Conservation (phyloP, 495 filamentous ascomycete genomes). For the Podospora sp. region DNA sequence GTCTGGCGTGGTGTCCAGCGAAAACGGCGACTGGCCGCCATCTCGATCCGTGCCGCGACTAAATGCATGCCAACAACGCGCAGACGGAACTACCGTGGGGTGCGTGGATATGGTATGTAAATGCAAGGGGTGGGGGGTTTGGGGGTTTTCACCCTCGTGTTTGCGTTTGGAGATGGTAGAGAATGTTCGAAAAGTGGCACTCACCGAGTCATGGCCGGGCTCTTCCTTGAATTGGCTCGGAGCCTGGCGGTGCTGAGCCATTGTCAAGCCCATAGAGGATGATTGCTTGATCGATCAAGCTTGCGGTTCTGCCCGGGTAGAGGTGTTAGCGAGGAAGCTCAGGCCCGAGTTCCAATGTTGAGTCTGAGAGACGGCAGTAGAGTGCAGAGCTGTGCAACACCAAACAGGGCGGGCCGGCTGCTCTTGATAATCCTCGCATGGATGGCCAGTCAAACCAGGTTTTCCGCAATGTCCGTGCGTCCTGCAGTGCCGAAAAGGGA, state of each 20-base stretch:
- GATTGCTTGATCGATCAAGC: conserved; percentile 4
- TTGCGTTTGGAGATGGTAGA: conserved; percentile 11
- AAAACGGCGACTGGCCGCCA: background rate
- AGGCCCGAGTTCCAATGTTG: background rate
- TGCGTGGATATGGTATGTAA: background rate
- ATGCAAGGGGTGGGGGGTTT: background rate
- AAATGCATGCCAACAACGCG: conserved; percentile 2
- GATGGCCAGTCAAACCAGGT: conserved; percentile 32
- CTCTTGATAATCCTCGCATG: conserved; percentile 23
- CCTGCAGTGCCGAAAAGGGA: conserved; percentile 14
- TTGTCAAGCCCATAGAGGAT: conserved; percentile 43
- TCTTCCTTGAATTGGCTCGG: conserved; percentile 44
- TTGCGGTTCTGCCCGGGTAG: background rate
- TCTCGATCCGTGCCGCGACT: conserved; percentile 5
- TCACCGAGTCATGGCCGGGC: conserved; percentile 41
- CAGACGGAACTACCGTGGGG: conserved; percentile 21
- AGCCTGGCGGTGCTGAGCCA: conserved; percentile 46
- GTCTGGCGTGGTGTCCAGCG: background rate
- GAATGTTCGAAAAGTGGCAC: conserved; percentile 29
- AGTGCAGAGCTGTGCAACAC: conserved; percentile 26
- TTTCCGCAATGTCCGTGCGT: conserved; percentile 31
- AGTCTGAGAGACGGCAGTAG: conserved; percentile 12
- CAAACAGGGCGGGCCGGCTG: conserved; percentile 28
- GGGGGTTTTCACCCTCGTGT: conserved; percentile 10
- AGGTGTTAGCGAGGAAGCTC: conserved; percentile 21